These are phyloP conservation scores for Trichoderma orchidacearum DNA, from an alignment of 495 filamentous ascomycete species.

Conservation along the genomic window DNA sequence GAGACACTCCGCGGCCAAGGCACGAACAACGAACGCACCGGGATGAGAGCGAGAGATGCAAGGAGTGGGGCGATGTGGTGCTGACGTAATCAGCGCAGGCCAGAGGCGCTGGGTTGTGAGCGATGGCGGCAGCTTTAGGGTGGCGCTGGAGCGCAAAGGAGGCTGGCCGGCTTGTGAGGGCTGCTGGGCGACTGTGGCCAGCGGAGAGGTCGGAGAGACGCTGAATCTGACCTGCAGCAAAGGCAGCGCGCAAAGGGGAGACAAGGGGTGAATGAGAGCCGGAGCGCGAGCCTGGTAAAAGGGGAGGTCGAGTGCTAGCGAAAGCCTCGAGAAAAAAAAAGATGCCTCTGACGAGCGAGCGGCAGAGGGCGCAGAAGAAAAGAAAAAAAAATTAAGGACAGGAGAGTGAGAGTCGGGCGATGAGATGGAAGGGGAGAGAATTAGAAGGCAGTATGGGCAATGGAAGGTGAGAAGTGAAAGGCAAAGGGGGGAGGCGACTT, in stretches of 20 bases:
- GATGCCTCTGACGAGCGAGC: neutral
- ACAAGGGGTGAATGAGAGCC: neutral
- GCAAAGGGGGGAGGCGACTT: slow-evolving; percentile 4
- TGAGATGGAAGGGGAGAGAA: neutral
- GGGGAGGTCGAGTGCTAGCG: slow-evolving; percentile 2
- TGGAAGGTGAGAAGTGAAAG: slow-evolving; percentile 3
- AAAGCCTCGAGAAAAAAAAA: slow-evolving; percentile 2
- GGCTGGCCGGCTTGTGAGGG: neutral
- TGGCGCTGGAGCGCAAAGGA: neutral
- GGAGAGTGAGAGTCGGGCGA: neutral
- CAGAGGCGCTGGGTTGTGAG: too few species aligned
- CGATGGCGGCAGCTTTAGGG: neutral
- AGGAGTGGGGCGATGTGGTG: neutral
- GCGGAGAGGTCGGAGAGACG: neutral
- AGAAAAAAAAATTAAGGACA: neutral
- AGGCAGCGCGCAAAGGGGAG: neutral
- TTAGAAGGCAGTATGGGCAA: slow-evolving; percentile 9
- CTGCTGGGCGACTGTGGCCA: neutral
- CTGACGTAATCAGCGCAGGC: neutral
- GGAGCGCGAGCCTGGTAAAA: neutral
- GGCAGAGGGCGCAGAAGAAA: neutral
- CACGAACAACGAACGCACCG: neutral
- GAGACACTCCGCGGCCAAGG: neutral
- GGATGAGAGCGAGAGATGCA: neutral
- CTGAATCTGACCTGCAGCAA: neutral